These are phyloP conservation scores for Flaveria brownii DNA, from an alignment of 129 eudicot species.

Conservation along the genomic window DNA sequence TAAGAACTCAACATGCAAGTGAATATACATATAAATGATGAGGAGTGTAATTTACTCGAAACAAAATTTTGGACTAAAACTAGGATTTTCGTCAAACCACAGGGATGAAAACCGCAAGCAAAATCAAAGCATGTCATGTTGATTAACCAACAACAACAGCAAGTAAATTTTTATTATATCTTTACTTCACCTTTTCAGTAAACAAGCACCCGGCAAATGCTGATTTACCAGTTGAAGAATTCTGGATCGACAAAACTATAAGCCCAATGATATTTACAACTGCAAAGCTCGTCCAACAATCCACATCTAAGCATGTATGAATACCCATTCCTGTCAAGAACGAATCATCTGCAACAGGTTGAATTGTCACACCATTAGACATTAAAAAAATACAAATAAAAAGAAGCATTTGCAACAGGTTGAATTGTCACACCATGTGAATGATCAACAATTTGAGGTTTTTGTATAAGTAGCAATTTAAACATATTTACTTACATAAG, in stretches of 20 bases:
- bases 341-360: conserved; percentile 62
- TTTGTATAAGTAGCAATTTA: neutral
- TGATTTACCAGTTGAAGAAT: conserved; percentile 12
- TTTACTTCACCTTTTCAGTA: neutral
- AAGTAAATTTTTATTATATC: conserved; percentile 26
- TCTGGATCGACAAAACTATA: conserved; percentile 12
- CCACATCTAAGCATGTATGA: neutral
- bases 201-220: neutral
- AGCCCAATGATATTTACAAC: conserved; percentile 30
- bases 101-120: neutral
- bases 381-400: neutral
- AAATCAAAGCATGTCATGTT: conserved; percentile 23
- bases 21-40: too few relatives aligned
- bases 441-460: neutral
- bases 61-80: too few relatives aligned
- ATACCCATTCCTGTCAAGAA: conserved; percentile 38
- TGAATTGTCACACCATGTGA: too few relatives aligned
- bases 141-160: conserved; percentile 32
- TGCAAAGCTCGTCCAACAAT: conserved; percentile 1
- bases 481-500: neutral
- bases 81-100: neutral
- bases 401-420: too few relatives aligned
- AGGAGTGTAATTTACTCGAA: too few relatives aligned
- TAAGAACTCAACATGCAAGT: too few relatives aligned
- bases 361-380: neutral